These are phyloP conservation scores for Pyrenula aspistea DNA, from an alignment of 495 filamentous ascomycete genomes.

Conservation along the genomic window DNA sequence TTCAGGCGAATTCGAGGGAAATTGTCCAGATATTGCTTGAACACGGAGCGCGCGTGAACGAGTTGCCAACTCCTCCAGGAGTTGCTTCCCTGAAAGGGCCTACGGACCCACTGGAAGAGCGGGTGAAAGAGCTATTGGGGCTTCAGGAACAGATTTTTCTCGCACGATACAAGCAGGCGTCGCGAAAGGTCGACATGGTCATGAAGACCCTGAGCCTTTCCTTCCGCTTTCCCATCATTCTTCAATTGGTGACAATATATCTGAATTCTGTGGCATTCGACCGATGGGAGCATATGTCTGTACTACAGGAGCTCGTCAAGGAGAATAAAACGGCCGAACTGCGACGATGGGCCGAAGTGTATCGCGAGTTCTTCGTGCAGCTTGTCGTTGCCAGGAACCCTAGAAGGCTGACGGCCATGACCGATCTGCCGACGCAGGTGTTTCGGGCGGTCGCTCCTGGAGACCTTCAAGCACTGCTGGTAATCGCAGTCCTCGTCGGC, in stretches of 20 bases:
- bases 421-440: constrained; percentile 11
- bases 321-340: constrained; percentile 15
- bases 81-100: too few species aligned
- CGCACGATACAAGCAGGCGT: too few species aligned
- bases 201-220: constrained; percentile 12
- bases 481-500: constrained; percentile 12
- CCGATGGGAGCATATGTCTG: constrained; percentile 16
- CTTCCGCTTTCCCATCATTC: constrained; percentile 11
- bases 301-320: constrained; percentile 19
- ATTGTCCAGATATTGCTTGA: constrained; percentile 7
- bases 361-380: constrained; percentile 8
- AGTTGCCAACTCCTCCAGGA: too few species aligned
- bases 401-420: constrained; percentile 11
- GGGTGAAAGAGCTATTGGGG: too few species aligned
- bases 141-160: too few species aligned
- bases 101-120: too few species aligned
- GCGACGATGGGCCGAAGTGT: constrained; percentile 16
- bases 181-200: constrained; percentile 13
- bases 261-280: constrained; percentile 13
- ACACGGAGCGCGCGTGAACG: constrained; percentile 6
- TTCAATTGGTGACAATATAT: constrained; percentile 13
- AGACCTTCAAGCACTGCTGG: constrained; percentile 16
- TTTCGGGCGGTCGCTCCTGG: constrained; percentile 12
- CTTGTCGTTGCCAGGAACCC: constrained; percentile 12
- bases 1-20: background rate